Conservation (phyloP, 2,329 filamentous ascomycete species). For the Penicillium nordicum region DNA sequence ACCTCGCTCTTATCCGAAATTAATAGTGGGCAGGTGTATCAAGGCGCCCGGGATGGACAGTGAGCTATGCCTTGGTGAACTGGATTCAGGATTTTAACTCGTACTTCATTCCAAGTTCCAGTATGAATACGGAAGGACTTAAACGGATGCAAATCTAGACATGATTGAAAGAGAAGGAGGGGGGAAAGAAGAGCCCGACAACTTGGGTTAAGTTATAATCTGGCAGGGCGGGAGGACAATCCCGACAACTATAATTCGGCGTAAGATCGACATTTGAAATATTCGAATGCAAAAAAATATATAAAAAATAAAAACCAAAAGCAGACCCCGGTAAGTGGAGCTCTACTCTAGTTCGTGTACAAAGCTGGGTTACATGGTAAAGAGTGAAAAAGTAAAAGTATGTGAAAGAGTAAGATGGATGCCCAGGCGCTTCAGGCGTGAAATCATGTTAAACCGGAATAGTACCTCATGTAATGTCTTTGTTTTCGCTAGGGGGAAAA, state of each 20-base stretch:
- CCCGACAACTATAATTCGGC: conserved; percentile 27
- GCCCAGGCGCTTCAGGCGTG: conserved; percentile 5
- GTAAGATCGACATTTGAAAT: conserved; percentile 21
- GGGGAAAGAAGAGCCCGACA: conserved; percentile 30
- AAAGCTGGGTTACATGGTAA: conserved; percentile 15
- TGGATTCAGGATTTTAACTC: conserved; percentile 7
- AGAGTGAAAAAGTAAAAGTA: not conserved
- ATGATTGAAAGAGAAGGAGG: not conserved
- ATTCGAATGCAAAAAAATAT: conserved; percentile 4
- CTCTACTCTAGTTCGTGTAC: conserved; percentile 12
- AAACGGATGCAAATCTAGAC: conserved; percentile 1
- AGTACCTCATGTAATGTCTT: not conserved
- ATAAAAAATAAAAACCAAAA: not conserved
- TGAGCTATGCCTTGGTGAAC: conserved; percentile 1
- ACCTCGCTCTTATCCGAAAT: conserved; percentile 1
- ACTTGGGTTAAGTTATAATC: conserved; percentile 38
- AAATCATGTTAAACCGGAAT: not conserved
- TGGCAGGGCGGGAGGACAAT: conserved; percentile 31
- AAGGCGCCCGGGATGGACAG: not conserved
- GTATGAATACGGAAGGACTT: conserved; percentile 1
- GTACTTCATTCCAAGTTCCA: conserved; percentile 11
- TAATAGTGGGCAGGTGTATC: not conserved
- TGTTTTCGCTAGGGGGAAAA: not conserved
- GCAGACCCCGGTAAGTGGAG: conserved; percentile 17
- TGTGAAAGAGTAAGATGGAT: not conserved